phyloP scores from a whole-genome alignment of 176 grass and related monocot species.

The Ampelocalamus luodianensis region DNA sequence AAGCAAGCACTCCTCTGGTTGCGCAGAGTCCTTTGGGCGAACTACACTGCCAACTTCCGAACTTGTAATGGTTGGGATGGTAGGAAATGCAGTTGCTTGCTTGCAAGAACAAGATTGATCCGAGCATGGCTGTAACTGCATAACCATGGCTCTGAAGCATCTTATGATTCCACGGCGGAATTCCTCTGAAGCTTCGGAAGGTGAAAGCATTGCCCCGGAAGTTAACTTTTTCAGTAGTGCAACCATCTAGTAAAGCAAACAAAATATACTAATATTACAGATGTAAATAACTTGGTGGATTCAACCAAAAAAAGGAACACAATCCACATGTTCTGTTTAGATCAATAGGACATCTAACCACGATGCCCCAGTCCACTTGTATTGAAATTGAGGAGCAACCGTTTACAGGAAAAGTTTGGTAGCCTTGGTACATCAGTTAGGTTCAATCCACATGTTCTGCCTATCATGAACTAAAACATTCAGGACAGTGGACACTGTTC shows the following conservation, averaged over 20 bases:
- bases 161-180: conserved; percentile 77
- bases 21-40: conserved; percentile 32
- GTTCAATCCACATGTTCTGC: background rate
- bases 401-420: background rate
- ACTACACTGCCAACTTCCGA: conserved; percentile 22
- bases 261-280: background rate
- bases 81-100: conserved; percentile 53
- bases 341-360: background rate
- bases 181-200: conserved; percentile 83
- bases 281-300: conserved; percentile 17
- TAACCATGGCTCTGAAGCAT: conserved; percentile 83
- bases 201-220: conserved; percentile 79
- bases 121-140: conserved; percentile 76
- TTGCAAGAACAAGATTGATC: conserved; percentile 65
- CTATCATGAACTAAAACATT: background rate
- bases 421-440: background rate
- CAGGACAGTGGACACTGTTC: background rate
- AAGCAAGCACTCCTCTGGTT: conserved; percentile 76
- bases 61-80: conserved; percentile 36
- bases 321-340: conserved; percentile 5
- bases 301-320: background rate
- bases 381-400: background rate
- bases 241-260: conserved; percentile 61
- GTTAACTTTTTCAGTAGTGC: conserved; percentile 79
- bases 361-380: too few relatives aligned